Base-by-base conservation (phyloP, 176 grass and related monocot species). In the Cymbopogon citratus region DNA sequence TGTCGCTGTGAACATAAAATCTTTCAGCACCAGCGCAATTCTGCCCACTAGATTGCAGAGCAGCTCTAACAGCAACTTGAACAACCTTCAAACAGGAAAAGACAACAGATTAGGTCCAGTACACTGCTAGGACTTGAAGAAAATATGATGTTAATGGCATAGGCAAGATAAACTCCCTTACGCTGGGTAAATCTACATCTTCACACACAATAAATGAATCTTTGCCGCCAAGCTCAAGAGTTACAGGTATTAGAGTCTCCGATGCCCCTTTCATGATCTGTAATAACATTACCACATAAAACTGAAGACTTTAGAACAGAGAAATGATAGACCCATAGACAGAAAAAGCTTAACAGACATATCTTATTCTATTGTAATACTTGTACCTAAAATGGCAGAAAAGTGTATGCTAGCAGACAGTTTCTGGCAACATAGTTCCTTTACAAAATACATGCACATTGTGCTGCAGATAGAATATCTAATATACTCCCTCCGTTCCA, bases 161-260 rank as follows among this genome's bases (percentile, higher is more conserved):
- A 73, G 16, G 12, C 54, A 88, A 75, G 18, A 85, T 23, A 71
- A 69, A 59, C 57, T 77, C 54, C 34, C 87, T 90, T 93, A 99
- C 96, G 93, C 80, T 88, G 66, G 92, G 91, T 89, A 99, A 83
- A 78, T 95, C 91, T 64, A 99, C 91, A 87, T 99, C 96, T 91
- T 99, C 96, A 4, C 96, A 99, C n/a, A 99, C 92, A 91, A 99
- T 95, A 89, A 99, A 99, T 68, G 92, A 91, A 88, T 99, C 96
- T 91, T 99, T 99, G 66, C 96, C 96, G 63, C 96, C 96, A 54
- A 99, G 90, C 77, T 95, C 92, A 82, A 99, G 91, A 36, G 96
- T 99, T 75, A 99, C 91, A 27, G 96, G 96, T 89, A 99, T 99
- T 76, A 99, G 82, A 71, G 89, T 99, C 78, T 99, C 89, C 12